phyloP scores from a whole-genome alignment of 495 filamentous ascomycete genomes.

The Neurospora hispaniola region DNA sequence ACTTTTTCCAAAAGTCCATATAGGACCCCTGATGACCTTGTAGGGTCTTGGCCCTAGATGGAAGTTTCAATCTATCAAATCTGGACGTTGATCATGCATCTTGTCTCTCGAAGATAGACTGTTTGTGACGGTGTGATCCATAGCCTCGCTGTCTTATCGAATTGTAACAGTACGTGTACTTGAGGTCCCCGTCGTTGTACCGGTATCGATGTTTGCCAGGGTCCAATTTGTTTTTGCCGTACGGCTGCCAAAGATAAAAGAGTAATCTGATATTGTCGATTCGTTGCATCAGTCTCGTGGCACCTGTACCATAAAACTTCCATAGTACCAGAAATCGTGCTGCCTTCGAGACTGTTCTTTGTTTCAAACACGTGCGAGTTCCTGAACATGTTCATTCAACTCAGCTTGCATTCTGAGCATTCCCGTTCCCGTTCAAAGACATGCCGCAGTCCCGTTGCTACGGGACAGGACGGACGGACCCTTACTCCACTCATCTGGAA shows the following conservation, averaged over 20 bases:
- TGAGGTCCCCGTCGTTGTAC: not conserved
- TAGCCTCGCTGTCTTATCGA: not conserved
- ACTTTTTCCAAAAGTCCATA: not conserved
- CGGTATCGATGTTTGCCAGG: not conserved
- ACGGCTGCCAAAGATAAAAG: not conserved
- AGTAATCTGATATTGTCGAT: not conserved
- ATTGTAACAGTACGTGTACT: not conserved
- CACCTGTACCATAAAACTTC: not conserved
- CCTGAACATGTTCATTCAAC: not conserved
- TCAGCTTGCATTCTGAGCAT: not conserved
- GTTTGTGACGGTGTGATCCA: not conserved
- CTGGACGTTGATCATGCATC: not conserved
- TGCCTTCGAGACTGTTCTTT: not conserved
- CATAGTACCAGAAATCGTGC: not conserved
- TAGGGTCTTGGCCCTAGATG: not conserved
- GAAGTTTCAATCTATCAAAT: not conserved
- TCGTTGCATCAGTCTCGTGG: not conserved
- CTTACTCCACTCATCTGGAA: not conserved
- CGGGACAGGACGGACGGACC: not conserved
- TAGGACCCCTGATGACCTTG: not conserved
- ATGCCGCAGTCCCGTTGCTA: not conserved
- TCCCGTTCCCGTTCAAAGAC: not conserved
- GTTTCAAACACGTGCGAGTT: not conserved
- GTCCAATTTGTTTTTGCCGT: not conserved
- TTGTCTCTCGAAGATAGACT: not conserved